Evolutionary conservation across 495 filamentous ascomycete genomes (phyloP), one percentile per base, ranked within the genome.

Genomic region (Melanomma pulvis-pyrius): DNA sequence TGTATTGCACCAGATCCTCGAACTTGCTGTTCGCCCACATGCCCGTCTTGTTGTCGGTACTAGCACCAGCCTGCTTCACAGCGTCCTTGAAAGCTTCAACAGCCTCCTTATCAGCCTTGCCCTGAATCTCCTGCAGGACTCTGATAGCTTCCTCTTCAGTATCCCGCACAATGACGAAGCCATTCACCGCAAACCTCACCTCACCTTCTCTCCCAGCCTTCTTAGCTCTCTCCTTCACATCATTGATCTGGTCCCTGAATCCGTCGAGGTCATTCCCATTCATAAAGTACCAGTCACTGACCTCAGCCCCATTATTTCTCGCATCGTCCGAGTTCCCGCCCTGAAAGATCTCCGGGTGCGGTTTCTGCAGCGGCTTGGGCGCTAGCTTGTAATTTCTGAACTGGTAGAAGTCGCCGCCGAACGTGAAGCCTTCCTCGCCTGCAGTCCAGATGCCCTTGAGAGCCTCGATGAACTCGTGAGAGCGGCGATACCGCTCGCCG

Each of bases 271-370:
- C 79, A 61, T 82, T 82, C 25, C 80, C 80, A 63, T 81, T 82
- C 79, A 82, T 82, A 61, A 82, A 82, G 69, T 82, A 82, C 71
- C 75, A 82, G n/a, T n/a, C n/a, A n/a, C n/a, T n/a, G n/a, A n/a
- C n/a, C n/a, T n/a, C n/a, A n/a, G n/a, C n/a, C n/a, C n/a, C n/a
- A n/a, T n/a, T n/a, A n/a, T n/a, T n/a, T n/a, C n/a, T n/a, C n/a
- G n/a, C n/a, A n/a, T n/a, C n/a, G n/a, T n/a, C n/a, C n/a, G n/a
- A n/a, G n/a, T n/a, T n/a, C n/a, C n/a, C n/a, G n/a, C n/a, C 80
- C 67, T 82, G 80, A 70, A 82, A 82, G 39, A 82, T 80, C 54
- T 79, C 73, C 0, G 81, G 81, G 54, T 79, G 74, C 21, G 73
- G 74, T 29, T 41, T 64, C 17, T 61, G 50, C 17, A 82, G 47